Conservation (phyloP, 805 yeast genomes). For the Saturnispora sanitii region DNA sequence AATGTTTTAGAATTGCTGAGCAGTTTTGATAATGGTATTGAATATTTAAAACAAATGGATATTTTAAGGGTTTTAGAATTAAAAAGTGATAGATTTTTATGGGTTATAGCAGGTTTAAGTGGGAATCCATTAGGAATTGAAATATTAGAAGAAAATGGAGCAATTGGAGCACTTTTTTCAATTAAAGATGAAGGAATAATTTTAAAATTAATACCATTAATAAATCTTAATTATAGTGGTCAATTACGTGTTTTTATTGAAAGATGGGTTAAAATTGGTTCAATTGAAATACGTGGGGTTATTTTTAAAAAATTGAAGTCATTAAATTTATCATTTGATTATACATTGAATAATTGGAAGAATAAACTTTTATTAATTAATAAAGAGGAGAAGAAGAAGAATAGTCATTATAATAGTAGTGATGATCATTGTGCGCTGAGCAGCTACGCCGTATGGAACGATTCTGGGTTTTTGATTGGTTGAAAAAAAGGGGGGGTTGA, state of each 20-base stretch:
- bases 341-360: too few relatives aligned
- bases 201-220: not conserved
- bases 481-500: too few relatives aligned
- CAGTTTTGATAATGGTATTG: not conserved
- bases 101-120: conserved; percentile 55
- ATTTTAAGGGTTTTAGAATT: too few relatives aligned
- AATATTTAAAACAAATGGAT: conserved; percentile 26
- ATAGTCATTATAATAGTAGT: too few relatives aligned
- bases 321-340: too few relatives aligned
- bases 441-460: too few relatives aligned
- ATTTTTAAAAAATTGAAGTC: too few relatives aligned
- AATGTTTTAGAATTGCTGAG: not conserved
- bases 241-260: not conserved
- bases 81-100: not conserved
- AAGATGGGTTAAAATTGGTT: not conserved
- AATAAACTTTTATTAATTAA: too few relatives aligned
- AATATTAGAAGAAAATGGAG: conserved; percentile 71
- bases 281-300: too few relatives aligned
- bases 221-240: not conserved
- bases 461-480: too few relatives aligned
- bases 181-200: conserved; percentile 34
- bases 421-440: too few relatives aligned
- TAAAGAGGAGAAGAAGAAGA: too few relatives aligned
- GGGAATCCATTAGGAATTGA: conserved; percentile 50
- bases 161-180: conserved; percentile 72